These are phyloP conservation scores for Panus rudis DNA, from an alignment of 768 basidiomycete species.

Conservation along the genomic window DNA sequence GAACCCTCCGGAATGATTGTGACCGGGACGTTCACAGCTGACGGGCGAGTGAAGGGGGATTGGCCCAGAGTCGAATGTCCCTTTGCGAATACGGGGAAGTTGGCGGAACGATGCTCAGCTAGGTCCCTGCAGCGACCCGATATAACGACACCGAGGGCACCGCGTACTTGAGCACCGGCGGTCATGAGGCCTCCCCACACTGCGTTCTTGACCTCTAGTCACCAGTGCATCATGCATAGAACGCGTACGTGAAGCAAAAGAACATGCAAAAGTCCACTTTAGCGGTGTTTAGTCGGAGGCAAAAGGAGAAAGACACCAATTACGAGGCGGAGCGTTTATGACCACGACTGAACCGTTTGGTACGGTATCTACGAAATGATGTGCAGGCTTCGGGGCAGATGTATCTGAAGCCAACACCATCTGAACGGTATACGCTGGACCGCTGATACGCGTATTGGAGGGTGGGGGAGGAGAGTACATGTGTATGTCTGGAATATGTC, in stretches of 20 bases:
- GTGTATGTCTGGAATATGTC: constrained; percentile 73
- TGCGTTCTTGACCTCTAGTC: constrained; percentile 62
- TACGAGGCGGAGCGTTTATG: constrained; percentile 71
- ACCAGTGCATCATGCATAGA: background rate
- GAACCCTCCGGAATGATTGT: constrained; percentile 31
- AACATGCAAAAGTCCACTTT: background rate
- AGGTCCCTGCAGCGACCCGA: constrained; percentile 84
- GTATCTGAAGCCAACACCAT: constrained; percentile 61
- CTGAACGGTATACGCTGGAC: constrained; percentile 82
- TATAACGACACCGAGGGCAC: constrained; percentile 69
- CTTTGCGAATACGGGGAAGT: constrained; percentile 78
- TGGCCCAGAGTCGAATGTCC: constrained; percentile 83
- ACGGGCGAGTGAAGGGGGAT: constrained; percentile 75
- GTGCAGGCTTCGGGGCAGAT: constrained; percentile 51
- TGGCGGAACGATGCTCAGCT: constrained; percentile 59
- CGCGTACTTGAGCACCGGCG: constrained; percentile 69
- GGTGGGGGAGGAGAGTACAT: constrained; percentile 36
- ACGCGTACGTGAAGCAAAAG: background rate
- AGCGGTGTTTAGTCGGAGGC: constrained; percentile 2
- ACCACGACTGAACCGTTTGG: constrained; percentile 61
- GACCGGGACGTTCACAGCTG: constrained; percentile 64
- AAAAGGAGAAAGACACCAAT: constrained; percentile 3
- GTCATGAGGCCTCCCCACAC: constrained; percentile 95
- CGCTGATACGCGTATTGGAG: constrained; percentile 44
- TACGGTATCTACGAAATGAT: constrained; percentile 81